These are phyloP conservation scores for Apophysomyces trapeziformis DNA, from an alignment of 371 early-diverging fungal genomes.

Conservation along the genomic window DNA sequence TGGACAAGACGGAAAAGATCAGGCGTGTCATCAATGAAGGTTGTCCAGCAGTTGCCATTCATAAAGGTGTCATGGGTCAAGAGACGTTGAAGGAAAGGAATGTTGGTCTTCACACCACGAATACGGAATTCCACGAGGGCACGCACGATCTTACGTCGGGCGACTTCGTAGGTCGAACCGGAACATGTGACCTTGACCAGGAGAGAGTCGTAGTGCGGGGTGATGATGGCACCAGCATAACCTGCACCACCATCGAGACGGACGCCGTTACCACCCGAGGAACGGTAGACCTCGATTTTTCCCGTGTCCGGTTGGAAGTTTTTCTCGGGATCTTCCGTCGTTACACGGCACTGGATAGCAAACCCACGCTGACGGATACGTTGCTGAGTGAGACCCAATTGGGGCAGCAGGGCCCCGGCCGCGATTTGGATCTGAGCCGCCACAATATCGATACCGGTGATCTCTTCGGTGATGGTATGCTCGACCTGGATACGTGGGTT, in stretches of 20 bases:
- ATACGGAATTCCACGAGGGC: slow-evolving; percentile 94
- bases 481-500: slow-evolving; percentile 95
- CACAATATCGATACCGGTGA: slow-evolving; percentile 94
- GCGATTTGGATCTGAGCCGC: slow-evolving; percentile 93
- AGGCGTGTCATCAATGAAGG: slow-evolving; percentile 95
- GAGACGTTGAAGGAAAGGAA: slow-evolving; percentile 89
- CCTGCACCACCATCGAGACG: slow-evolving; percentile 92
- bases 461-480: slow-evolving; percentile 93
- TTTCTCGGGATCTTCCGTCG: slow-evolving; percentile 90
- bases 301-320: slow-evolving; percentile 97
- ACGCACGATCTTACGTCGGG: slow-evolving; percentile 86
- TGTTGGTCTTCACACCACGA: slow-evolving; percentile 96
- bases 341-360: slow-evolving; percentile 95
- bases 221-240: slow-evolving; percentile 90
- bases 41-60: slow-evolving; percentile 89
- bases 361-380: slow-evolving; percentile 79
- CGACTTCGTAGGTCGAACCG: slow-evolving; percentile 85
- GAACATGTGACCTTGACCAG: slow-evolving; percentile 92
- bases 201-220: slow-evolving; percentile 96
- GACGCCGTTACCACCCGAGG: slow-evolving; percentile 89
- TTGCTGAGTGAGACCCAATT: slow-evolving; percentile 84
- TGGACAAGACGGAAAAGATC: slow-evolving; percentile 78
- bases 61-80: slow-evolving; percentile 81
- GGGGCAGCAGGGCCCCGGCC: slow-evolving; percentile 79
- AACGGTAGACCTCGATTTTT: slow-evolving; percentile 89